These are phyloP conservation scores for Backusella macrospora DNA, from an alignment of 192 early-diverging fungal genomes.

Conservation along the genomic window DNA sequence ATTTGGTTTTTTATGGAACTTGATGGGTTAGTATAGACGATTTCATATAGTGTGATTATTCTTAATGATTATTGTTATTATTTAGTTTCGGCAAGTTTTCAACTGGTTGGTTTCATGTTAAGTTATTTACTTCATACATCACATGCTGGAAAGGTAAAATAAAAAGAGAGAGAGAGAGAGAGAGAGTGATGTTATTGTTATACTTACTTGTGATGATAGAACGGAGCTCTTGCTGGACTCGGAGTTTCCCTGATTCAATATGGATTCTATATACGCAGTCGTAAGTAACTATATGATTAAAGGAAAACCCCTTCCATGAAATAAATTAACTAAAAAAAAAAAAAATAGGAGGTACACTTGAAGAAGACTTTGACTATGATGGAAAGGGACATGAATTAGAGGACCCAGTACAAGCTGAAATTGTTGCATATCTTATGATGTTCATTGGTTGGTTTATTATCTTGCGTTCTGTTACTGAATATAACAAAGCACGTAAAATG, in stretches of 20 bases:
- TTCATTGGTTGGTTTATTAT: slow-evolving; percentile 72
- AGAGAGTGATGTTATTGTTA: background rate
- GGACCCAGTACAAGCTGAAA: slow-evolving; percentile 9
- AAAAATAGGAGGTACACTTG: slow-evolving; percentile 34
- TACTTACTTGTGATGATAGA: slow-evolving; percentile 29
- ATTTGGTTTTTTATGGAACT: slow-evolving; percentile 76
- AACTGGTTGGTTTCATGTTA: slow-evolving; percentile 83
- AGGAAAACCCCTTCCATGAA: background rate
- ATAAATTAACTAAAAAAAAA: background rate
- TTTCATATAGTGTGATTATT: background rate
- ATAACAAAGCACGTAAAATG: slow-evolving; percentile 64
- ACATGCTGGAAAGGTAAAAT: slow-evolving; percentile 70
- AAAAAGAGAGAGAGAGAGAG: background rate
- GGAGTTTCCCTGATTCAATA: slow-evolving; percentile 78
- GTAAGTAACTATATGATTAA: slow-evolving; percentile 18
- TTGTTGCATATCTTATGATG: slow-evolving; percentile 71
- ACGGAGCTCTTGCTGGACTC: slow-evolving; percentile 73
- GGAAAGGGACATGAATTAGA: slow-evolving; percentile 26
- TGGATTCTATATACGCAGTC: slow-evolving; percentile 65
- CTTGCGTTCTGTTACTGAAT: slow-evolving; percentile 68
- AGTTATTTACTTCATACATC: slow-evolving; percentile 85
- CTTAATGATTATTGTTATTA: slow-evolving; percentile 5
- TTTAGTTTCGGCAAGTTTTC: slow-evolving; percentile 71
- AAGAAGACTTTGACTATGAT: slow-evolving; percentile 33
- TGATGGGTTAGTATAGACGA: slow-evolving; percentile 45